Evolutionary conservation across 2,329 filamentous ascomycete species (phyloP).

Genomic region (Didymella sp.): DNA sequence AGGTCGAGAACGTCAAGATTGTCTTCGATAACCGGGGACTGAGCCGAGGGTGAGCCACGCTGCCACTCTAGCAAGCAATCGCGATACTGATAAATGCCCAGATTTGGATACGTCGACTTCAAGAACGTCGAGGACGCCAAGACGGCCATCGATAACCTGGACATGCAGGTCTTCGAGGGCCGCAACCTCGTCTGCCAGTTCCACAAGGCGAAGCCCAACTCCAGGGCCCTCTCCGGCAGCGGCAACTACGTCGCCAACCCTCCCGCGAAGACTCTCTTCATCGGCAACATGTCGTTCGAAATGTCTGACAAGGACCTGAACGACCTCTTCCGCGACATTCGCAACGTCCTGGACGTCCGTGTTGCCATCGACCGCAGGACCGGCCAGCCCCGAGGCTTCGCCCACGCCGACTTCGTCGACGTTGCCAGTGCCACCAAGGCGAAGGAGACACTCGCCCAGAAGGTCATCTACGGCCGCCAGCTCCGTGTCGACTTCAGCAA

Average conservation of each 20-base stretch:
- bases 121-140: constrained; percentile 60
- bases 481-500: constrained; percentile 71
- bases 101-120: constrained; percentile 72
- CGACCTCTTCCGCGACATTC: constrained; percentile 73
- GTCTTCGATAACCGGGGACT: constrained; percentile 67
- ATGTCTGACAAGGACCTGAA: constrained; percentile 85
- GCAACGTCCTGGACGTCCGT: constrained; percentile 75
- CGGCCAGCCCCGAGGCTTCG: constrained; percentile 82
- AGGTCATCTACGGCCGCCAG: constrained; percentile 69
- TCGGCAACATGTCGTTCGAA: constrained; percentile 87
- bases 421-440: constrained; percentile 69
- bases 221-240: constrained; percentile 8
- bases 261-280: constrained; percentile 73
- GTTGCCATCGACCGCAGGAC: constrained; percentile 83
- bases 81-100: constrained; percentile 42
- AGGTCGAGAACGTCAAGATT: constrained; percentile 61
- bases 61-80: neutral
- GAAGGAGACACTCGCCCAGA: constrained; percentile 61
- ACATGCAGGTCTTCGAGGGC: constrained; percentile 68
- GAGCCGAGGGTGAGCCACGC: constrained; percentile 68
- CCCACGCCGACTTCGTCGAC: constrained; percentile 80
- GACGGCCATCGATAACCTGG: constrained; percentile 63
- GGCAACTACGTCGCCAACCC: constrained; percentile 40
- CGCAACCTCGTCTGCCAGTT: constrained; percentile 69
- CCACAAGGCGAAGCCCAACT: constrained; percentile 47